These are phyloP conservation scores for Agapanthus africanus DNA, from an alignment of 106 monocot species.

Conservation along the genomic window DNA sequence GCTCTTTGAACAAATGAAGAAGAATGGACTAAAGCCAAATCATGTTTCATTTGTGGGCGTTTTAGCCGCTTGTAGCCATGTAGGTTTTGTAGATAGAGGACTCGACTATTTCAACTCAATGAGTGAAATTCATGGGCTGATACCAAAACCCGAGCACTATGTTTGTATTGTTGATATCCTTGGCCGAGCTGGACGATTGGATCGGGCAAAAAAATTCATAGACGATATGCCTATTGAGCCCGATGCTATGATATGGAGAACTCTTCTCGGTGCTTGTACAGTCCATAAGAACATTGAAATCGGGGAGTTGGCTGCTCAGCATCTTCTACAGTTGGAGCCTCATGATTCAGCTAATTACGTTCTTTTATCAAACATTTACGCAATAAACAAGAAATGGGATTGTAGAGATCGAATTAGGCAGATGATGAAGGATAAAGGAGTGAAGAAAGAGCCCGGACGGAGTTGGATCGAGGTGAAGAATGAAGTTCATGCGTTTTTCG, in stretches of 20 bases:
- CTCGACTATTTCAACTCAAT: constrained; percentile 57
- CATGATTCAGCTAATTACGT: constrained; percentile 87
- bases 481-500: constrained; percentile 59
- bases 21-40: constrained; percentile 45
- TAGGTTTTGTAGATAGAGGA: constrained; percentile 65
- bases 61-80: constrained; percentile 83
- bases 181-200: constrained; percentile 66
- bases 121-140: constrained; percentile 35
- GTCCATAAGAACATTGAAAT: constrained; percentile 67
- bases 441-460: constrained; percentile 73
- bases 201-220: constrained; percentile 50
- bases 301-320: constrained; percentile 64
- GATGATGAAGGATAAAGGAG: constrained; percentile 71
- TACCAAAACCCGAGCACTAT: constrained; percentile 64
- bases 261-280: constrained; percentile 75
- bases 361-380: constrained; percentile 81
- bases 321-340: constrained; percentile 65
- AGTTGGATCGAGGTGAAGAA: constrained; percentile 80
- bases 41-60: constrained; percentile 72
- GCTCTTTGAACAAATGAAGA: constrained; percentile 68
- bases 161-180: constrained; percentile 82
- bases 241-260: constrained; percentile 71
- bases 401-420: constrained; percentile 44
- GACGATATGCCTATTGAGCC: constrained; percentile 62
- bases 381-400: constrained; percentile 48